A percentile compares a stretch with the other conserved stretches of the same genome.
Evolutionary conservation across 2,329 filamentous ascomycete genomes (phyloP).

Genomic region (Blastomyces parvus): DNA sequence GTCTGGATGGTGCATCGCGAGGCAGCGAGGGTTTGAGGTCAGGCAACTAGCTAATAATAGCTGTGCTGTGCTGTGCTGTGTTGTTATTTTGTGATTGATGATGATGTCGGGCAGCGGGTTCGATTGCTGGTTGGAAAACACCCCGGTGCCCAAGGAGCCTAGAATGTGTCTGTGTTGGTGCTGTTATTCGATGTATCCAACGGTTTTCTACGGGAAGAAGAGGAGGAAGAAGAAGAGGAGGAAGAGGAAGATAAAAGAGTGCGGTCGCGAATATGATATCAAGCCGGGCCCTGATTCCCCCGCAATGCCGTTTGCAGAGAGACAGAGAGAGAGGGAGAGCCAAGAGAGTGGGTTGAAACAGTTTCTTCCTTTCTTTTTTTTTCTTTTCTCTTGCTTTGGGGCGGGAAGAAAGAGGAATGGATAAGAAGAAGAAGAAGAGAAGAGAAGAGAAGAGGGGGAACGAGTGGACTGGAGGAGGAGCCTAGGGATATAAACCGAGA

Average conservation of each 20-base stretch:
- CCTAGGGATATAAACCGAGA: background rate
- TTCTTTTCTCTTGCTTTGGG: no score
- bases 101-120: constrained; percentile 8
- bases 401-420: background rate
- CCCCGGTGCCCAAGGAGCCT: constrained; percentile 11
- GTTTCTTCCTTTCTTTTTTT: no score
- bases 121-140: constrained; percentile 5
- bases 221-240: no score
- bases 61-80: no score
- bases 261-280: background rate
- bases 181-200: constrained; percentile 4
- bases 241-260: no score
- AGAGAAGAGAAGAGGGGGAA: background rate
- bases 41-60: constrained; percentile 10
- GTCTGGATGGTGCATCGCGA: constrained; percentile 10
- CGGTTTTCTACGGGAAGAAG: no score
- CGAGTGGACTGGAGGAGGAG: background rate
- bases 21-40: constrained; percentile 8
- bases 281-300: background rate
- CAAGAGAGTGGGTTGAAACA: no score
- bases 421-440: background rate
- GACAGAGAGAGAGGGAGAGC: no score
- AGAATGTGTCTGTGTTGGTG: background rate
- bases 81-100: constrained; percentile 7
- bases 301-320: background rate